Evolutionary conservation across 1,139 yeast genomes (phyloP).

Genomic region (Spathaspora jeffriesii): DNA sequence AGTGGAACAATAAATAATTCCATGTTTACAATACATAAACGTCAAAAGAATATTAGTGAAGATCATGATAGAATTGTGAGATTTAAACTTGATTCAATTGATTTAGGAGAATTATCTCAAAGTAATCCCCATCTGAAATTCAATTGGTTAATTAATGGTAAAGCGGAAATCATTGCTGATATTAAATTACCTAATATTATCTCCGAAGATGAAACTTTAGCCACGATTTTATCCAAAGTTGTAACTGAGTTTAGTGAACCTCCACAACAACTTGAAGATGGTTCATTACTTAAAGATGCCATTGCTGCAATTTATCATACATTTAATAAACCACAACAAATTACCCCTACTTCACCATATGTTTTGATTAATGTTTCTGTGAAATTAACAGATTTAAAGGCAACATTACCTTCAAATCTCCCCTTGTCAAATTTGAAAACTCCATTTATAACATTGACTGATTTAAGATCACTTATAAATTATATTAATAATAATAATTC

Average conservation of each 20-base stretch:
- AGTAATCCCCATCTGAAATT: slow-evolving; percentile 45
- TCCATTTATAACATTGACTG: slow-evolving; percentile 59
- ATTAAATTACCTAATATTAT: slow-evolving; percentile 58
- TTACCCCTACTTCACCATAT: slow-evolving; percentile 29
- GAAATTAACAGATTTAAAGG: slow-evolving; percentile 61
- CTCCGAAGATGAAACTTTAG: slow-evolving; percentile 23
- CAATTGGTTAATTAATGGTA: slow-evolving; percentile 72
- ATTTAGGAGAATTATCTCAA: slow-evolving; percentile 45
- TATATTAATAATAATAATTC: slow-evolving; percentile 49
- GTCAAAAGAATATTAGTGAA: slow-evolving; percentile 30
- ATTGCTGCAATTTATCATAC: slow-evolving; percentile 46
- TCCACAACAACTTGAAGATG: slow-evolving; percentile 16
- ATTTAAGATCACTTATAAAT: slow-evolving; percentile 59
- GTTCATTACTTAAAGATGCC: slow-evolving; percentile 39
- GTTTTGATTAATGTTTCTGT: slow-evolving; percentile 66
- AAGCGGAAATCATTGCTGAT: slow-evolving; percentile 70
- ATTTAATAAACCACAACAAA: slow-evolving; percentile 23
- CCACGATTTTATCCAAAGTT: slow-evolving; percentile 26
- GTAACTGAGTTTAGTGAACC: slow-evolving; percentile 29
- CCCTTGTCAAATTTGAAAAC: slow-evolving; percentile 55
- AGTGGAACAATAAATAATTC: slow-evolving; percentile 76
- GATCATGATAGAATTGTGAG: slow-evolving; percentile 50
- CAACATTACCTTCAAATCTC: slow-evolving; percentile 50
- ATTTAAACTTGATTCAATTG: slow-evolving; percentile 65
- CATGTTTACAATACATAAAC: slow-evolving; percentile 70